Conservation (phyloP, 345 rosid genomes). For the Arabidopsis suecica region DNA sequence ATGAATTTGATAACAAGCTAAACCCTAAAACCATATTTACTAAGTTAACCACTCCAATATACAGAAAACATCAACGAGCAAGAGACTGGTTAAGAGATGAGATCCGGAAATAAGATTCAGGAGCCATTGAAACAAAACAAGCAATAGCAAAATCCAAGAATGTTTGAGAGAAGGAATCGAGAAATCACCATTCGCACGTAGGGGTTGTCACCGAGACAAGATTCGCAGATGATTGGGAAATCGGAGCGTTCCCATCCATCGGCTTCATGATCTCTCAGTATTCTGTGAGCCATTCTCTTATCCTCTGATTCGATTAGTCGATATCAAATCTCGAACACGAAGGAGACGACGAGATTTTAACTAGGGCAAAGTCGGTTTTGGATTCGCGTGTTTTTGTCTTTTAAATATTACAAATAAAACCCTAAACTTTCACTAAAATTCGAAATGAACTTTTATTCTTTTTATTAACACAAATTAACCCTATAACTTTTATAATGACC, state of each 20-base stretch:
- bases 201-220: constrained; percentile 96
- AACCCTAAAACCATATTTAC: not conserved
- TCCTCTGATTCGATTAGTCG: constrained; percentile 13
- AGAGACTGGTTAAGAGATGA: not conserved
- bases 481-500: not conserved
- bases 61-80: constrained; percentile 11
- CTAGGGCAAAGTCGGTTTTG: constrained; percentile 26
- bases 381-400: not conserved
- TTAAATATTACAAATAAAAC: not conserved
- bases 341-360: not conserved
- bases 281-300: constrained; percentile 74
- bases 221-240: constrained; percentile 92
- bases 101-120: not conserved
- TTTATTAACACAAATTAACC: not conserved
- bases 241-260: constrained; percentile 96
- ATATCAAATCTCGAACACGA: not conserved
- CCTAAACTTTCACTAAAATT: not conserved
- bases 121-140: not conserved
- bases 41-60: not conserved
- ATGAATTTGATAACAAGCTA: not conserved
- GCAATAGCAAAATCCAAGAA: not conserved
- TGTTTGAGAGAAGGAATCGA: not conserved
- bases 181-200: constrained; percentile 81
- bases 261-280: constrained; percentile 82
- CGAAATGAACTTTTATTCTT: not conserved